Conservation (phyloP, 1,284 basidiomycete genomes). For the Ganoderma resinaceum region DNA sequence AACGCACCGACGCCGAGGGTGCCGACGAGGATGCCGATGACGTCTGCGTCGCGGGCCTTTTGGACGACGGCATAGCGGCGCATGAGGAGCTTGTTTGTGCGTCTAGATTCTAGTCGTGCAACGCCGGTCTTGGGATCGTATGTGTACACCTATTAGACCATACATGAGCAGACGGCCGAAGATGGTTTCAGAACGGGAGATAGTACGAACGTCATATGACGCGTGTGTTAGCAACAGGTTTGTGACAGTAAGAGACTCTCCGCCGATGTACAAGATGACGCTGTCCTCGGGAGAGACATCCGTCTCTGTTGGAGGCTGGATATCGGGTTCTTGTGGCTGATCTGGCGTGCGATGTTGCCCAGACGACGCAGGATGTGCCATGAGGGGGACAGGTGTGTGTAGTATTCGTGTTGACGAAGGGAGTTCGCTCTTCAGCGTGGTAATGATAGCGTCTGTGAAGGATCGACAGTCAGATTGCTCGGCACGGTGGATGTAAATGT, state of each 20-base stretch:
- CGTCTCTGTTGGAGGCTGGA: background rate
- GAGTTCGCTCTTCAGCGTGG: conserved; percentile 21
- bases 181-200: background rate
- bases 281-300: conserved; percentile 23
- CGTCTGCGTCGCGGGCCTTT: conserved; percentile 90
- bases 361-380: conserved; percentile 19
- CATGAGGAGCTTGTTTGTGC: conserved; percentile 89
- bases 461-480: background rate
- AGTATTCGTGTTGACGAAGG: conserved; percentile 28
- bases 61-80: conserved; percentile 90
- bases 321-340: background rate
- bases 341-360: conserved; percentile 6
- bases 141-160: conserved; percentile 63
- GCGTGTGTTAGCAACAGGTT: conserved; percentile 88
- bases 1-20: conserved; percentile 88
- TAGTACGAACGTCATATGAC: conserved; percentile 46
- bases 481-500: too few relatives aligned
- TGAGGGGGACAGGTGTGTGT: conserved; percentile 31
- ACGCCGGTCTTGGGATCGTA: conserved; percentile 71
- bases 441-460: conserved; percentile 46
- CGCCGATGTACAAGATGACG: conserved; percentile 85
- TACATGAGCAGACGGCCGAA: background rate
- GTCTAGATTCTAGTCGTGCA: conserved; percentile 63
- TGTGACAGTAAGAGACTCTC: conserved; percentile 82
- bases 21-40: conserved; percentile 95